A percentile compares a stretch with the other conserved stretches of the same genome.
These are phyloP conservation scores for Dendryphion nanum DNA, from an alignment of 2,329 filamentous ascomycete species.

Conservation along the genomic window DNA sequence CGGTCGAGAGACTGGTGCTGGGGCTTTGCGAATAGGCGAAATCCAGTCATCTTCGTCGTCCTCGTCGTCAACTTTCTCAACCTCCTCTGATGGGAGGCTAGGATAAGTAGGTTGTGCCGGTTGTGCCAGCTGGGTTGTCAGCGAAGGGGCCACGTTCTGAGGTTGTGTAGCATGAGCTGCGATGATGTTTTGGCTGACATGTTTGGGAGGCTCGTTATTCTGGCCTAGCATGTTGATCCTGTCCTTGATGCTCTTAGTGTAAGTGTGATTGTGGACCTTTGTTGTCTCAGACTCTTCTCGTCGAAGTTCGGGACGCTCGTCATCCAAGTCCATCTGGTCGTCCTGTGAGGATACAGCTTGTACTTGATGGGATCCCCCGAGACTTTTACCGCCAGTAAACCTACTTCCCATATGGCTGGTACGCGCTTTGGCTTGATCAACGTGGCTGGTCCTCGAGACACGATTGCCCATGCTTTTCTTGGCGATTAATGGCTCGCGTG, in stretches of 20 bases:
- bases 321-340: constrained; percentile 50
- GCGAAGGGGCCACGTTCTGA: constrained; percentile 32
- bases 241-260: constrained; percentile 90
- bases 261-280: constrained; percentile 75
- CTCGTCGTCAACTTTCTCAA: constrained; percentile 21
- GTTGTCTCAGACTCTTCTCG: constrained; percentile 52
- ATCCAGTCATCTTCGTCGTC: constrained; percentile 62
- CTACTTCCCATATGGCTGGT: constrained; percentile 73
- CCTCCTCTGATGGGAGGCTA: constrained; percentile 33
- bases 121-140: constrained; percentile 16
- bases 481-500: constrained; percentile 78
- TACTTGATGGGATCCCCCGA: constrained; percentile 50
- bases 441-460: constrained; percentile 72
- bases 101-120: constrained; percentile 42
- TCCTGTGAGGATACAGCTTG: constrained; percentile 34
- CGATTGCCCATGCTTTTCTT: constrained; percentile 80
- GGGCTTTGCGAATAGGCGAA: constrained; percentile 48
- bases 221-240: constrained; percentile 76
- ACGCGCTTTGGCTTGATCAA: constrained; percentile 62
- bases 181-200: constrained; percentile 39
- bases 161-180: constrained; percentile 25
- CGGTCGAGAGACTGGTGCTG: constrained; percentile 42
- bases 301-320: constrained; percentile 39
- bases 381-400: constrained; percentile 67
- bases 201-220: constrained; percentile 40